Evolutionary conservation across 2,329 filamentous ascomycete genomes (phyloP).

Genomic region (Neoscytalidium dimidiatum): DNA sequence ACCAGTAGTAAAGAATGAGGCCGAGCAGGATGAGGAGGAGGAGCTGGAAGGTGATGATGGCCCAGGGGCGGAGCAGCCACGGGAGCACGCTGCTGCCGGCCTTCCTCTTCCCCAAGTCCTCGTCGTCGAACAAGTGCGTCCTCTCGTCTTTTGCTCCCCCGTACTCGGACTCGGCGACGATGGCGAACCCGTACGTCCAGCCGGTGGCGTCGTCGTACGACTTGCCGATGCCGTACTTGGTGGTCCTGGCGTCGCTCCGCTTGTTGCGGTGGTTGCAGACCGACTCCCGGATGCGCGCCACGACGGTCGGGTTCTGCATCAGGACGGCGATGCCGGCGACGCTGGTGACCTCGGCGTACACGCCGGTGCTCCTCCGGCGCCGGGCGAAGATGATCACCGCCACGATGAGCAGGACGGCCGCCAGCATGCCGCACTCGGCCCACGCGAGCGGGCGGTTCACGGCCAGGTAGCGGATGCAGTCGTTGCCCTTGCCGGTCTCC

Average conservation of each 20-base stretch:
- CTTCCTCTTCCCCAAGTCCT: background rate
- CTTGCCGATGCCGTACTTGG: background rate
- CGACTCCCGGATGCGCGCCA: background rate
- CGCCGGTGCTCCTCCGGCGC: background rate
- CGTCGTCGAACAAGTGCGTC: background rate
- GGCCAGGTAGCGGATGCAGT: background rate
- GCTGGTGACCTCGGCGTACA: background rate
- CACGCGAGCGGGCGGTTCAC: background rate
- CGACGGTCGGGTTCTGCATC: background rate
- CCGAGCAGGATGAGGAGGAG: conserved; percentile 10
- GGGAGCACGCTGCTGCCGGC: background rate
- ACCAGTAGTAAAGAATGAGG: conserved; percentile 22
- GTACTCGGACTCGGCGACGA: background rate
- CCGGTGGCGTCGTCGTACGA: background rate
- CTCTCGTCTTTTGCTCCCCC: background rate
- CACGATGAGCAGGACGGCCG: background rate
- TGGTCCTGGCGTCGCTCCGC: background rate
- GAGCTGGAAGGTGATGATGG: conserved; percentile 3
- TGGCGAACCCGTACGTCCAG: background rate
- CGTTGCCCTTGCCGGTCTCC: background rate
- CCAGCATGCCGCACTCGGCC: background rate
- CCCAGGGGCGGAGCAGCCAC: background rate
- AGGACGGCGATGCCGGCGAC: background rate
- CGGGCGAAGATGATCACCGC: background rate
- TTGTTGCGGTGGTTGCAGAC: background rate